These are phyloP conservation scores for Tilletia horrida DNA, from an alignment of 1,284 basidiomycete species.

Conservation along the genomic window DNA sequence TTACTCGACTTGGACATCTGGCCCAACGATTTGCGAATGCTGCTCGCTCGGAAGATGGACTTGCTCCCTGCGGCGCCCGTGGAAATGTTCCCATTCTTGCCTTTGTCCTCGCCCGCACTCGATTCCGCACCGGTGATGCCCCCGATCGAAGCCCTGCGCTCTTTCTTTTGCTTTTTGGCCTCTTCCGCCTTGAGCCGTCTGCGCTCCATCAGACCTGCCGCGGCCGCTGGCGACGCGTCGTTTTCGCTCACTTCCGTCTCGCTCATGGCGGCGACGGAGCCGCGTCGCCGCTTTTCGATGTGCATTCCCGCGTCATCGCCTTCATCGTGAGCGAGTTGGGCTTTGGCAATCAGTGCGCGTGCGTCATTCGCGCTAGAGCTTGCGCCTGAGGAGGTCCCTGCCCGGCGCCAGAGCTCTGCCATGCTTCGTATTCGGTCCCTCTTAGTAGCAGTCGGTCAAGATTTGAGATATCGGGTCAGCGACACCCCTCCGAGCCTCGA, in stretches of 20 bases:
- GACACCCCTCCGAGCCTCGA: too few relatives aligned
- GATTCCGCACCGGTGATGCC: background rate
- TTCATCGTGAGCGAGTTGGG: slow-evolving; percentile 5
- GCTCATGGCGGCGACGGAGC: slow-evolving; percentile 29
- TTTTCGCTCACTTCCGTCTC: slow-evolving; percentile 60
- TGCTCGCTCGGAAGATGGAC: slow-evolving; percentile 11
- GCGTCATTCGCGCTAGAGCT: slow-evolving; percentile 23
- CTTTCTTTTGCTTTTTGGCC: background rate
- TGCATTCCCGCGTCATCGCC: background rate
- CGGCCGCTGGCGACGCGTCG: slow-evolving; percentile 64
- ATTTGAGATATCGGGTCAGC: too few relatives aligned
- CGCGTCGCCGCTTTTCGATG: background rate
- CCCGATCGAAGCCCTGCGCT: background rate
- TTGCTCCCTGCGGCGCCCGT: background rate
- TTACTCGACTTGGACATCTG: slow-evolving; percentile 12
- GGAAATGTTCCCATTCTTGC: background rate
- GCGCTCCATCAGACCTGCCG: slow-evolving; percentile 3
- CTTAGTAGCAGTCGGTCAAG: too few relatives aligned
- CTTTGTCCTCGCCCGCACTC: slow-evolving; percentile 12
- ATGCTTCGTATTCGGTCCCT: slow-evolving; percentile 36
- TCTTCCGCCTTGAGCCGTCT: slow-evolving; percentile 6
- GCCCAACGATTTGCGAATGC: slow-evolving; percentile 5
- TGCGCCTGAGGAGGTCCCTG: slow-evolving; percentile 25
- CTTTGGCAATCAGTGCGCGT: slow-evolving; percentile 21
- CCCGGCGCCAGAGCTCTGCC: slow-evolving; percentile 35